These are phyloP conservation scores for Fusarium setosum DNA, from an alignment of 2,329 filamentous ascomycete genomes.

Conservation along the genomic window DNA sequence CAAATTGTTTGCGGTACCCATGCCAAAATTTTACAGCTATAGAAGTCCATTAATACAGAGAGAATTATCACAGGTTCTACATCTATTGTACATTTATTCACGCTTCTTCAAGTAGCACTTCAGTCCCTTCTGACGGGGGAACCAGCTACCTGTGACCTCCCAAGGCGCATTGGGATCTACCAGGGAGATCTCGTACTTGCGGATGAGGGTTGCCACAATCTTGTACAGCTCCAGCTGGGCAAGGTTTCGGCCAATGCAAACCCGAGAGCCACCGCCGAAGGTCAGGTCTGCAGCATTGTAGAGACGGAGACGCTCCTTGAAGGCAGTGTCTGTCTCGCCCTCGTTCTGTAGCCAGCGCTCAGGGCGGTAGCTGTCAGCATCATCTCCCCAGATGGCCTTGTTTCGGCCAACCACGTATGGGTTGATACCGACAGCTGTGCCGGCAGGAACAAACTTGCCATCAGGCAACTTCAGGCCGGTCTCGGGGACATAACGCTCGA, in stretches of 20 bases:
- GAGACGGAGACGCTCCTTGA: conserved; percentile 44
- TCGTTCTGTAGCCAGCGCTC: conserved; percentile 58
- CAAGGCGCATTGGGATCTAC: conserved; percentile 33
- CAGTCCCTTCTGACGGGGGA: conserved; percentile 8
- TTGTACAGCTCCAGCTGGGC: conserved; percentile 49
- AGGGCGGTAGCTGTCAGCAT: conserved; percentile 57
- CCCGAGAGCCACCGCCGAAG: conserved; percentile 48
- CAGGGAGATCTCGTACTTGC: conserved; percentile 52
- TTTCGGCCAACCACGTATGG: conserved; percentile 54
- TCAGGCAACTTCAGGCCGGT: conserved; percentile 50
- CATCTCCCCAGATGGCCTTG: conserved; percentile 54
- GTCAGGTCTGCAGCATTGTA: conserved; percentile 51
- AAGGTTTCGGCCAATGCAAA: conserved; percentile 50
- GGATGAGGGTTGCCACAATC: conserved; percentile 57
- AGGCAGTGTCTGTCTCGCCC: conserved; percentile 36
- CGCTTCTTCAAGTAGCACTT: conserved; percentile 9
- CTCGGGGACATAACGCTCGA: conserved; percentile 59
- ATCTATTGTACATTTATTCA: background rate
- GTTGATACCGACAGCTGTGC: conserved; percentile 55
- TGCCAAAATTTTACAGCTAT: no score
- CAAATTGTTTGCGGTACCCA: no score
- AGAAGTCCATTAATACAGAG: background rate
- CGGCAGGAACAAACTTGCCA: conserved; percentile 48
- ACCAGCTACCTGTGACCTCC: conserved; percentile 18
- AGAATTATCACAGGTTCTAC: background rate